phyloP scores from a whole-genome alignment of 805 yeast species.

The Hanseniaspora clermontiae region DNA sequence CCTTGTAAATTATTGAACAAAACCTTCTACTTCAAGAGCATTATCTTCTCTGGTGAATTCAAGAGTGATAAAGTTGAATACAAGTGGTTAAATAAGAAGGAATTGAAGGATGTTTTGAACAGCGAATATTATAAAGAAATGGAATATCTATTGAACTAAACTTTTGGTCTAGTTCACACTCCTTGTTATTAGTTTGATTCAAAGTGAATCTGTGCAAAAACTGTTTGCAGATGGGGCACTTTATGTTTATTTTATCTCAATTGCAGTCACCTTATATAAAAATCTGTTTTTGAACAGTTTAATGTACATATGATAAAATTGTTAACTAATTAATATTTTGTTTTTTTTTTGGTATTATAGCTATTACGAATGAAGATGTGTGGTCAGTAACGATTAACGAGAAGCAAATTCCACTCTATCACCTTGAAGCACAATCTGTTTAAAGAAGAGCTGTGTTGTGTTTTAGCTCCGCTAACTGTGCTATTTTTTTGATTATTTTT shows the following conservation, averaged over 20 bases:
- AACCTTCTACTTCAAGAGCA: slow-evolving; percentile 74
- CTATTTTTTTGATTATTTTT: too few species aligned
- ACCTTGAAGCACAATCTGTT: too few species aligned
- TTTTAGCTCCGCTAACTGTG: too few species aligned
- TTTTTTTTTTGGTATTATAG: too few species aligned
- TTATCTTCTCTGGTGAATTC: slow-evolving; percentile 74
- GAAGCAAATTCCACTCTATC: too few species aligned
- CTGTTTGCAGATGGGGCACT: too few species aligned
- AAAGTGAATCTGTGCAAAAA: too few species aligned
- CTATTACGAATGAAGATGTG: too few species aligned
- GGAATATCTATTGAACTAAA: slow-evolving; percentile 29
- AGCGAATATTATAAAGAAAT: slow-evolving; percentile 45
- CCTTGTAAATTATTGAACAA: slow-evolving; percentile 61
- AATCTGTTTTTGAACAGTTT: neutral
- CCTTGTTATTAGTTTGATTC: neutral
- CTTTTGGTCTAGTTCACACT: slow-evolving; percentile 13
- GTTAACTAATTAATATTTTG: too few species aligned
- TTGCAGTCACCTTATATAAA: neutral
- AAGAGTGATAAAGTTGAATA: slow-evolving; percentile 34
- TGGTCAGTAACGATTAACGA: too few species aligned
- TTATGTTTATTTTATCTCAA: too few species aligned
- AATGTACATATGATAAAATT: slow-evolving; percentile 14
- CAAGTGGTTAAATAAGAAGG: slow-evolving; percentile 80
- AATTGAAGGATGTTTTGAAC: slow-evolving; percentile 44
- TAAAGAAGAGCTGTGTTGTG: too few species aligned